phyloP scores from a whole-genome alignment of 768 basidiomycete genomes.

The Floccularia luteovirens region DNA sequence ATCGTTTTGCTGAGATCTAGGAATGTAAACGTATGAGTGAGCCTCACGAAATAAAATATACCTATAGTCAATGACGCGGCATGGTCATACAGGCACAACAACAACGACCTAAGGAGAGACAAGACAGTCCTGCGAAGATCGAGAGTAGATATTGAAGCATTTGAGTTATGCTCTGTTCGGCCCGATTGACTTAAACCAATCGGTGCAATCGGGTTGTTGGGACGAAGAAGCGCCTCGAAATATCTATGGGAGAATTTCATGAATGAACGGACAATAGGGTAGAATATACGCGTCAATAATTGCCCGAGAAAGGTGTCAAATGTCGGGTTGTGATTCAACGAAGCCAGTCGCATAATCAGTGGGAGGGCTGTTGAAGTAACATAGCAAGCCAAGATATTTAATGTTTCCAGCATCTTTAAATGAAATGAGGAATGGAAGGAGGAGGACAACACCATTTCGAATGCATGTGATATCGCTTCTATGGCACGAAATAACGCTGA shows the following conservation, averaged over 20 bases:
- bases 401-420: conserved; percentile 11
- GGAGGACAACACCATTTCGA: conserved; percentile 7
- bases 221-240: conserved; percentile 8
- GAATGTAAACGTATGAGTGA: no score
- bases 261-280: conserved; percentile 20
- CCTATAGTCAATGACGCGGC: no score
- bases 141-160: no score
- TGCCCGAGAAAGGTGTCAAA: conserved; percentile 10
- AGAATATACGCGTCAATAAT: conserved; percentile 11
- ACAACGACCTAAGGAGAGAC: not conserved
- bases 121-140: no score
- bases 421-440: conserved; percentile 5
- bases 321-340: conserved; percentile 1
- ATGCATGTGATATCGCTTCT: conserved; percentile 14
- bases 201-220: conserved; percentile 1
- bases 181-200: conserved; percentile 4
- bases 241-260: conserved; percentile 13
- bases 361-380: conserved; percentile 12
- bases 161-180: not conserved
- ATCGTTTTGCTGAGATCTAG: no score
- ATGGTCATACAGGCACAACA: not conserved
- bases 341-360: conserved; percentile 1
- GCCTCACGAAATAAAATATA: no score
- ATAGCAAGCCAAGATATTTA: conserved; percentile 10
- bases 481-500: conserved; percentile 21